Conservation (phyloP, 2,329 filamentous ascomycete species). For the Graphiopsis chlorocephala region DNA sequence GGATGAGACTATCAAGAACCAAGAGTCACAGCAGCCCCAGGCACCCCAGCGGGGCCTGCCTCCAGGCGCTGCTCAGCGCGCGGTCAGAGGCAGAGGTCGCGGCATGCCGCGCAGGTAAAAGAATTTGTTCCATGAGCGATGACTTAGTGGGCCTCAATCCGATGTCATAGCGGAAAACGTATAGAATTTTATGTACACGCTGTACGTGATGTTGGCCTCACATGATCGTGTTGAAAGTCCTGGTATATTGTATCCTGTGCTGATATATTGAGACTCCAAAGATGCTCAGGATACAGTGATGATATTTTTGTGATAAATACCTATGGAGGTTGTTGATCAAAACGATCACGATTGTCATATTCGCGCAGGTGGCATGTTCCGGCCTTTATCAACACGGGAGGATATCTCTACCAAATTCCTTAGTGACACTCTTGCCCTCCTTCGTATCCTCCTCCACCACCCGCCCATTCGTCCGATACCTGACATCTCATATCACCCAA, state of each 20-base stretch:
- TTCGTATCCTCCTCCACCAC: not conserved
- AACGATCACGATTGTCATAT: too few species aligned
- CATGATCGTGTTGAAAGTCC: not conserved
- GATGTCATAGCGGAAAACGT: slow-evolving; percentile 9
- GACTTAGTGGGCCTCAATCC: slow-evolving; percentile 1
- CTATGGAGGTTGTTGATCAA: too few species aligned
- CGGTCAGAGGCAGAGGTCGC: slow-evolving; percentile 77
- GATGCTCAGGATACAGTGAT: not conserved
- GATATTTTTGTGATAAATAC: too few species aligned
- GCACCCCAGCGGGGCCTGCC: slow-evolving; percentile 67
- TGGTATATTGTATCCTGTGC: not conserved
- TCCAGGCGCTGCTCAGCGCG: slow-evolving; percentile 75
- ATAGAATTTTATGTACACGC: slow-evolving; percentile 14
- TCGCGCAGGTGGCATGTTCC: too few species aligned
- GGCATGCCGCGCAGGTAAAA: slow-evolving; percentile 79
- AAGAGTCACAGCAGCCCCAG: slow-evolving; percentile 84
- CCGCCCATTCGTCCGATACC: not conserved
- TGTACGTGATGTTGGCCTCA: slow-evolving; percentile 1
- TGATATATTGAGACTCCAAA: not conserved
- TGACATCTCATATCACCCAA: not conserved
- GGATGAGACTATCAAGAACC: slow-evolving; percentile 96
- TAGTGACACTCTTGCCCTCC: not conserved
- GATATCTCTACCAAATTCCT: not conserved
- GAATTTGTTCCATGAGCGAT: slow-evolving; percentile 1
- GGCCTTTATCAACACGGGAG: too few species aligned